Base-by-base conservation (phyloP, 768 basidiomycete species). In the Serendipita sp. region DNA sequence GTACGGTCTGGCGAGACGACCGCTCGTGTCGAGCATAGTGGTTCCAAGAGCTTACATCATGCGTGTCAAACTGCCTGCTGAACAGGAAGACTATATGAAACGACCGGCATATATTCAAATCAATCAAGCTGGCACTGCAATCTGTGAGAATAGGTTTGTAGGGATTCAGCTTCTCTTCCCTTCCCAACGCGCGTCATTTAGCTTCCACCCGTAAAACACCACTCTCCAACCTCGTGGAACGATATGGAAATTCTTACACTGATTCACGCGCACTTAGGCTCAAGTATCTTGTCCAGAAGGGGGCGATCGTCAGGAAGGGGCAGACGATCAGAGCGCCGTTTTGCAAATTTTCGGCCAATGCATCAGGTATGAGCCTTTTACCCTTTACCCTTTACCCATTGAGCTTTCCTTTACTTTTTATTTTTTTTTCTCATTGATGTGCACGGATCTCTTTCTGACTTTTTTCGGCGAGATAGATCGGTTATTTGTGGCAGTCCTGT, bases 31-130 rank as follows among this genome's bases (percentile, higher is more conserved):
- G 18, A 88, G 84, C 51, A 81, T 92, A 63, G 88, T 93, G 64
- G 83, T 83, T 13, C 90, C 91, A 13, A 80, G 85, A 63, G 85
- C 88, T 30, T 94, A 93, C 72, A 81, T 92, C 67, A 89, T 92
- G 86, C 66, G 89, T 86, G 90, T 92, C 67, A 92, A 92, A 73
- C 79, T 94, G 32, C 91, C 90, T 47, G 90, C 90, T 37, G 92
- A 92, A 60, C 80, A 79, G 66, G 89, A 92, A 70, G 91, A 94
- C 73, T 86, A 83, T 77, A 74, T 83, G 72, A 88, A 86, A 71
- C 79, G 92, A n/a, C 91, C 91, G 1, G 89, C 85, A 3, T 94
- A 91, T 71, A 87, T 93, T 69, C 82, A 74, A 64, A 80, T 80
- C 65, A 92, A 92, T 75, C 84, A 84, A 70, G 88, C 86, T 2